Percentiles rank a stretch among this genome's conserved stretches.
Evolutionary conservation across 2,329 filamentous ascomycete genomes (phyloP).

Genomic region (Colletotrichum karsti): DNA sequence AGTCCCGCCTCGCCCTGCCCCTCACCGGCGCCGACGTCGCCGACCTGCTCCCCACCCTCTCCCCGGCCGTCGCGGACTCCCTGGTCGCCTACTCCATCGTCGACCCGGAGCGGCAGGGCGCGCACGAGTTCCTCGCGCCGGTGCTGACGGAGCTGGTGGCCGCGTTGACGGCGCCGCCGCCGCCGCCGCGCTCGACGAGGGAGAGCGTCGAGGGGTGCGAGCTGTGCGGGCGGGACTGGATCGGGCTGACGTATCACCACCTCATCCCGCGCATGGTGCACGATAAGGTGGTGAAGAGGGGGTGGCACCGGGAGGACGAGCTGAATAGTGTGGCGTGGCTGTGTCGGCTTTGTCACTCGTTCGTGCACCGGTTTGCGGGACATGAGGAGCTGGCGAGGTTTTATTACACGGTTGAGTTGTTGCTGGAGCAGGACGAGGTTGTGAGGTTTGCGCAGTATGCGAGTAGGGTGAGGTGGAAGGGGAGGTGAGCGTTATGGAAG

Average conservation of each 20-base stretch:
- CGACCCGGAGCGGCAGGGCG: constrained; percentile 42
- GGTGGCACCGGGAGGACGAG: constrained; percentile 80
- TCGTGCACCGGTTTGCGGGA: constrained; percentile 77
- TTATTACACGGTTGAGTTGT: constrained; percentile 76
- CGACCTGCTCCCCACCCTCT: constrained; percentile 60
- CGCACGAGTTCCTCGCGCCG: constrained; percentile 67
- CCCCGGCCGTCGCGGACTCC: constrained; percentile 71
- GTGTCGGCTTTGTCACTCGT: constrained; percentile 84
- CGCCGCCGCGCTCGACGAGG: constrained; percentile 67
- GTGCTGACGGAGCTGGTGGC: constrained; percentile 71
- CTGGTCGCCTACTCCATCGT: constrained; percentile 74
- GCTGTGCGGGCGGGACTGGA: constrained; percentile 78
- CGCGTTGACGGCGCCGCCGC: constrained; percentile 67
- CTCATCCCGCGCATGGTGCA: constrained; percentile 83
- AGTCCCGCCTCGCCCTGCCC: constrained; percentile 64
- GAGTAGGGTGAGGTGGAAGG: constrained; percentile 78
- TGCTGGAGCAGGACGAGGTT: constrained; percentile 77
- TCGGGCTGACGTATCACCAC: constrained; percentile 84
- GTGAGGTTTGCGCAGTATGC: constrained; percentile 78
- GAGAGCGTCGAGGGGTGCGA: constrained; percentile 69
- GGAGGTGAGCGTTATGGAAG: constrained; percentile 28
- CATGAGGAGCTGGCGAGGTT: constrained; percentile 82
- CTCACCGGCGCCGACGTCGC: constrained; percentile 60
- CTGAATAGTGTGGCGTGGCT: constrained; percentile 87
- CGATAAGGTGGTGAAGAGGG: constrained; percentile 77